Percentiles rank a stretch among this genome's conserved stretches.
Evolutionary conservation across 805 yeast species (phyloP).

Genomic region (Myxozyma geophila): DNA sequence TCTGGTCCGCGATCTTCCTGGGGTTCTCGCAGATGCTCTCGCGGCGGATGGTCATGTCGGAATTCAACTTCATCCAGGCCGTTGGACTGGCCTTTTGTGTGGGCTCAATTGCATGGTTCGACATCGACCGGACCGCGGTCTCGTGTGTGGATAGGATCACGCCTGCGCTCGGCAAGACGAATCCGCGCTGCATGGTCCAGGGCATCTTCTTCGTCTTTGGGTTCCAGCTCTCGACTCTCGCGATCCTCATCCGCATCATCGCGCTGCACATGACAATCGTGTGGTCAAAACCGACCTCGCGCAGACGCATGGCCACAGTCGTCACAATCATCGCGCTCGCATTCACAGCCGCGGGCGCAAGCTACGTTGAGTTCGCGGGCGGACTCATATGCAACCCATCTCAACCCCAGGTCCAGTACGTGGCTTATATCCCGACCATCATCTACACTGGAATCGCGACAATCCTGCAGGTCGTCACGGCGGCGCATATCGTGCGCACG

Average conservation of each 20-base stretch:
- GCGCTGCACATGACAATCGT: conserved; percentile 23
- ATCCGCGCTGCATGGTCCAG: conserved; percentile 28
- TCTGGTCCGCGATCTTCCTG: conserved; percentile 23
- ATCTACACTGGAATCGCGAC: conserved; percentile 24
- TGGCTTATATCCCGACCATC: conserved; percentile 23
- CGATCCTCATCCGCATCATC: conserved; percentile 26
- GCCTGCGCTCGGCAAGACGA: conserved; percentile 21
- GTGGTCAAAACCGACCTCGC: conserved; percentile 15
- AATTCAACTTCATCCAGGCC: conserved; percentile 26
- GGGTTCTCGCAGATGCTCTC: conserved; percentile 26
- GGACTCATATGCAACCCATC: conserved; percentile 27
- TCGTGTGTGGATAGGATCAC: conserved; percentile 29
- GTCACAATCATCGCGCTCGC: conserved; percentile 10
- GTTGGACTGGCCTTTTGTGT: conserved; percentile 15
- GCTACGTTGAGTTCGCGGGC: conserved; percentile 14
- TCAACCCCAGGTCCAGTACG: conserved; percentile 18
- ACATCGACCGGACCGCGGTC: conserved; percentile 14
- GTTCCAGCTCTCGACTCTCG: conserved; percentile 21
- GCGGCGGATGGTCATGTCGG: conserved; percentile 32
- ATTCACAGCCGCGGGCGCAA: conserved; percentile 26
- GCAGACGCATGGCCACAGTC: neutral
- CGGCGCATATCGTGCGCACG: conserved; percentile 17
- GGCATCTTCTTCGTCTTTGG: conserved; percentile 31
- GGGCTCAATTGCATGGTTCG: conserved; percentile 23
- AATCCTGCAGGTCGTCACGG: conserved; percentile 22